A percentile compares a stretch with the other conserved stretches of the same genome.
Conservation (phyloP, 1,284 basidiomycete species). For the Schizophyllum amplum region DNA sequence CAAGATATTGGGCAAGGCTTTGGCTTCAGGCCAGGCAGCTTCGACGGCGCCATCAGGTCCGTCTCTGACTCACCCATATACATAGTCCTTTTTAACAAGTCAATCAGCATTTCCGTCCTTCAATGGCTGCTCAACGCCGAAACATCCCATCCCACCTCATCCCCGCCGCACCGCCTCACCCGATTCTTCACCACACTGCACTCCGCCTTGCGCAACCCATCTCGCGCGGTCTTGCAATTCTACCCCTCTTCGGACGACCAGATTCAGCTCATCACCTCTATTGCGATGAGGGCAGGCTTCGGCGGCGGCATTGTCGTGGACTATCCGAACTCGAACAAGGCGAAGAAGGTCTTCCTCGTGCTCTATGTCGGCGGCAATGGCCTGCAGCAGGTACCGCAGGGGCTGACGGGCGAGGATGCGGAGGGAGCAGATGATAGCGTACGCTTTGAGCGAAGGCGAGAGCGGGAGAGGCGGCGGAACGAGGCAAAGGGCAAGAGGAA, state of each 20-base stretch:
- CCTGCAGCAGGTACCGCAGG: constrained; percentile 62
- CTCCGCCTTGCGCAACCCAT: constrained; percentile 85
- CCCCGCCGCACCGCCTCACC: constrained; percentile 85
- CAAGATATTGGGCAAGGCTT: constrained; percentile 93
- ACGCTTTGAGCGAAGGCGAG: constrained; percentile 60
- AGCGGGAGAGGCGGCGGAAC: constrained; percentile 37
- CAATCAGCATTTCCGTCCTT: constrained; percentile 84
- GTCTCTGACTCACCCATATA: constrained; percentile 12
- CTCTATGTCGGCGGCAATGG: constrained; percentile 73
- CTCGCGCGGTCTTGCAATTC: constrained; percentile 92
- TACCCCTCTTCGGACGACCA: constrained; percentile 96
- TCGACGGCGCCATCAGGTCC: constrained; percentile 96
- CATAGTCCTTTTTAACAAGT: constrained; percentile 1
- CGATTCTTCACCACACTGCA: constrained; percentile 98
- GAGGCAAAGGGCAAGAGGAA: constrained; percentile 51
- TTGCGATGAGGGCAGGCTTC: constrained; percentile 92
- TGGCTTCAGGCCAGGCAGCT: constrained; percentile 92
- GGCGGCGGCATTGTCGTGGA: constrained; percentile 96
- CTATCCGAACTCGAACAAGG: constrained; percentile 94
- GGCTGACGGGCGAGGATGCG: constrained; percentile 61
- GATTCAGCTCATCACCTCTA: constrained; percentile 89
- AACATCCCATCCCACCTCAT: constrained; percentile 82
- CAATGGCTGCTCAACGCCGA: constrained; percentile 99
- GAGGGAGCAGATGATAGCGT: constrained; percentile 37
- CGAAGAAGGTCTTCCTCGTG: constrained; percentile 87